phyloP scores from a whole-genome alignment of 345 rosid species.

The Salix koriyanagi region DNA sequence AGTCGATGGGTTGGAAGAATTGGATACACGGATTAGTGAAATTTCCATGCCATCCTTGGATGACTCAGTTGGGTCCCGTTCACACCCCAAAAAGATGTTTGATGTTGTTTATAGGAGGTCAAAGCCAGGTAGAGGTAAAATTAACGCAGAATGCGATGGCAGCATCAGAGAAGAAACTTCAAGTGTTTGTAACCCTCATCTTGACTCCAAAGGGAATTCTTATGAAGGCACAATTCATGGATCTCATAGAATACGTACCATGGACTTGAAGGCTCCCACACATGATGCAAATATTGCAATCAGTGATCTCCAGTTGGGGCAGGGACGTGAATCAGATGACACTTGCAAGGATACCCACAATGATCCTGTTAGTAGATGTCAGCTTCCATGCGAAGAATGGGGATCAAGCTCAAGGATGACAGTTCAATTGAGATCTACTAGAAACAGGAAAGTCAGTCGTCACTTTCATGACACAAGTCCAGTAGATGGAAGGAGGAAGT shows the following conservation, averaged over 20 bases:
- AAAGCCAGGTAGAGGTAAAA: constrained; percentile 50
- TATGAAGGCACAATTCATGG: constrained; percentile 38
- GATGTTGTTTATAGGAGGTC: constrained; percentile 75
- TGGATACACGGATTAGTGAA: constrained; percentile 33
- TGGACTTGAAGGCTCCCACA: constrained; percentile 29
- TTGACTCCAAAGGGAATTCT: constrained; percentile 27
- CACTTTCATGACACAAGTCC: constrained; percentile 55
- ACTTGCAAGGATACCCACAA: constrained; percentile 8
- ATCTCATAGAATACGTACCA: constrained; percentile 30
- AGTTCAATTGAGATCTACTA: constrained; percentile 69
- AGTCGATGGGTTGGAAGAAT: constrained; percentile 29
- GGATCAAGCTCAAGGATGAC: constrained; percentile 61
- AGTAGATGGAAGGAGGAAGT: constrained; percentile 47
- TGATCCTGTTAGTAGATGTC: constrained; percentile 30
- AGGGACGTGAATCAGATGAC: constrained; percentile 36
- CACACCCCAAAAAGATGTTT: constrained; percentile 59
- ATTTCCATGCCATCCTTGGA: constrained; percentile 27
- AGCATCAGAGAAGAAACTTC: constrained; percentile 42
- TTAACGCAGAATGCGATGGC: constrained; percentile 32
- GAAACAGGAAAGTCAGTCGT: constrained; percentile 73
- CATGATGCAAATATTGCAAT: constrained; percentile 25
- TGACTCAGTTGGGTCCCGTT: constrained; percentile 25
- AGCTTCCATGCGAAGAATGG: constrained; percentile 53
- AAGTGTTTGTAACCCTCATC: constrained; percentile 37
- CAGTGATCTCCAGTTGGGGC: constrained; percentile 22